These are phyloP conservation scores for Calonectria honghensis DNA, from an alignment of 2,329 filamentous ascomycete genomes.

Conservation along the genomic window DNA sequence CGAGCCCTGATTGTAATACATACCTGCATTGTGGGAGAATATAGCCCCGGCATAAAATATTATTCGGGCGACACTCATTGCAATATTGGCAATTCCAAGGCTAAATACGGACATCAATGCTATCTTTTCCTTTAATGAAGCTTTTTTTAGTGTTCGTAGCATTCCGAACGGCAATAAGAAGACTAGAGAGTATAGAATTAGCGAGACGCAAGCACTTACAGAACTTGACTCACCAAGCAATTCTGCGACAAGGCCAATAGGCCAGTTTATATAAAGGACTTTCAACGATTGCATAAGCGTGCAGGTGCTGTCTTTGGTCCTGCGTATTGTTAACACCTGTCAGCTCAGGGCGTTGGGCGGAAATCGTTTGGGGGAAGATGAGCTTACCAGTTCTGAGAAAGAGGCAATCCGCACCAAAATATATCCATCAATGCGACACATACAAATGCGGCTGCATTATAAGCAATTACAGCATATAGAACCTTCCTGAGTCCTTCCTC, in stretches of 20 bases:
- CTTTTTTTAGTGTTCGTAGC: conserved; percentile 7
- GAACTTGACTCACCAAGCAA: conserved; percentile 12
- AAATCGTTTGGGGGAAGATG: no score
- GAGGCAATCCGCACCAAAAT: conserved; percentile 15
- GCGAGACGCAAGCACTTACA: background rate
- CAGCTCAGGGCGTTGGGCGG: background rate
- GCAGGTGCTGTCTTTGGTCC: background rate
- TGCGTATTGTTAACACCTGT: background rate
- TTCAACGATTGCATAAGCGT: no score
- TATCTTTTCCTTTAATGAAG: conserved; percentile 15
- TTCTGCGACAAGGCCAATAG: conserved; percentile 1
- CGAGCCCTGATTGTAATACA: background rate
- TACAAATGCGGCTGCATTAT: background rate
- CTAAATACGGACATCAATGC: background rate
- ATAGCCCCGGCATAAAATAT: background rate
- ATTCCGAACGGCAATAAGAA: conserved; percentile 22
- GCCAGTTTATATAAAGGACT: conserved; percentile 15
- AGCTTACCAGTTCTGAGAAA: conserved; percentile 16
- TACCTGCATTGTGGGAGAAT: background rate
- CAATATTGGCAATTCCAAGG: conserved; percentile 2
- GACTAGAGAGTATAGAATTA: background rate
- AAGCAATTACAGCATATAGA: background rate
- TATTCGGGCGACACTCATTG: background rate
- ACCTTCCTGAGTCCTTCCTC: background rate
- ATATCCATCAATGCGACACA: background rate